These are phyloP conservation scores for Aleurites moluccanus DNA, from an alignment of 441 rosid genomes.

Conservation along the genomic window DNA sequence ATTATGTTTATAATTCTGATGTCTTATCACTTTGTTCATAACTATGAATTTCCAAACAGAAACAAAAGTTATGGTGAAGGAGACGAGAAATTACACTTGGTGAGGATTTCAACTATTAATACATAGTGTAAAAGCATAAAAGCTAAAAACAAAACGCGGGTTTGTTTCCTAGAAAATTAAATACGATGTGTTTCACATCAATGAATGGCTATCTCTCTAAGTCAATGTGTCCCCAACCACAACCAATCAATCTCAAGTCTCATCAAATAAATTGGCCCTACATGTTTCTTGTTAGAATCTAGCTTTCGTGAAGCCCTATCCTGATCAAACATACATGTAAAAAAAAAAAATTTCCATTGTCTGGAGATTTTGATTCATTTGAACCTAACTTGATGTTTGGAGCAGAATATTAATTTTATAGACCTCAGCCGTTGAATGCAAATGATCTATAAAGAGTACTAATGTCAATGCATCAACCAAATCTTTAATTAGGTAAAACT, in stretches of 20 bases:
- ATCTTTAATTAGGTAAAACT: not conserved
- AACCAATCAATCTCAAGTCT: not conserved
- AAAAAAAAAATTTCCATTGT: too few species aligned
- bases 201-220: not conserved
- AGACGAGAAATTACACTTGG: constrained; percentile 5
- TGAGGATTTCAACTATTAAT: constrained; percentile 5
- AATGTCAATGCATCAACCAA: not conserved
- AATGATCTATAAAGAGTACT: not conserved
- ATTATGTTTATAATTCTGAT: too few species aligned
- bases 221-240: not conserved
- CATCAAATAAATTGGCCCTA: constrained; percentile 15
- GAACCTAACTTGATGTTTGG: not conserved
- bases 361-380: constrained; percentile 12
- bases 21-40: too few species aligned
- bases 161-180: not conserved
- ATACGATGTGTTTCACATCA: not conserved
- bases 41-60: too few species aligned
- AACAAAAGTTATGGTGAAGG: not conserved
- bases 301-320: not conserved
- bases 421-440: too few species aligned
- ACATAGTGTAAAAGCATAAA: not conserved
- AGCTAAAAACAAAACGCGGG: not conserved
- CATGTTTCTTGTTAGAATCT: constrained; percentile 15
- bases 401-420: not conserved
- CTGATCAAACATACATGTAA: constrained; percentile 1